Conservation (phyloP, 1,139 yeast genomes). For the Suhomyces atakaporum region DNA sequence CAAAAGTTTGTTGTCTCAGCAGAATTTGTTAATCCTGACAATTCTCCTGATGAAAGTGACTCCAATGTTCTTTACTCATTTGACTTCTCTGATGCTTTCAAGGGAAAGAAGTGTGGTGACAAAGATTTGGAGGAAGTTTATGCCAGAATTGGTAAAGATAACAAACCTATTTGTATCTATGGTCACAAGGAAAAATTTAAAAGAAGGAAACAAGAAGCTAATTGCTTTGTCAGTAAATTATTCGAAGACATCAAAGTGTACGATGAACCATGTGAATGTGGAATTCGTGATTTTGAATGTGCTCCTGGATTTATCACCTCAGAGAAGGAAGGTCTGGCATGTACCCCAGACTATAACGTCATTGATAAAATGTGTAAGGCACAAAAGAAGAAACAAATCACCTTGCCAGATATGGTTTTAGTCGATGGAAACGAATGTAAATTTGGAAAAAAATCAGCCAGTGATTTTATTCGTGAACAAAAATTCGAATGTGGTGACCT, state of each 20-base stretch:
- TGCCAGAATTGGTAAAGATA: constrained; percentile 53
- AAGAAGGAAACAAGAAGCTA: constrained; percentile 68
- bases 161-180: constrained; percentile 63
- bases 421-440: constrained; percentile 54
- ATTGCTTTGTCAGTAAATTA: constrained; percentile 66
- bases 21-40: constrained; percentile 26
- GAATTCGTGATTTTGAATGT: constrained; percentile 73
- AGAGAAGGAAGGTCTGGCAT: constrained; percentile 39
- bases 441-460: constrained; percentile 29
- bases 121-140: constrained; percentile 71
- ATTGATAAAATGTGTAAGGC: constrained; percentile 31
- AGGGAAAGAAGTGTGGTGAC: constrained; percentile 49
- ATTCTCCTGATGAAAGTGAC: constrained; percentile 13
- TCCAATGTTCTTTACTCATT: constrained; percentile 43
- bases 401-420: constrained; percentile 35
- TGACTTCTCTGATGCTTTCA: constrained; percentile 64
- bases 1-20: constrained; percentile 61
- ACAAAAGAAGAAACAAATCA: constrained; percentile 23
- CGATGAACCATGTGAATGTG: constrained; percentile 68
- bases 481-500: constrained; percentile 35
- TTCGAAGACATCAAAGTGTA: constrained; percentile 59
- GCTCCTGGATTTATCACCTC: constrained; percentile 53
- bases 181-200: constrained; percentile 70
- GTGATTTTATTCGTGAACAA: constrained; percentile 27
- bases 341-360: constrained; percentile 52